Evolutionary conservation across 2,329 filamentous ascomycete genomes (phyloP), one percentile per base, ranked within the genome.

Genomic region (Thielaviopsis musarum): DNA sequence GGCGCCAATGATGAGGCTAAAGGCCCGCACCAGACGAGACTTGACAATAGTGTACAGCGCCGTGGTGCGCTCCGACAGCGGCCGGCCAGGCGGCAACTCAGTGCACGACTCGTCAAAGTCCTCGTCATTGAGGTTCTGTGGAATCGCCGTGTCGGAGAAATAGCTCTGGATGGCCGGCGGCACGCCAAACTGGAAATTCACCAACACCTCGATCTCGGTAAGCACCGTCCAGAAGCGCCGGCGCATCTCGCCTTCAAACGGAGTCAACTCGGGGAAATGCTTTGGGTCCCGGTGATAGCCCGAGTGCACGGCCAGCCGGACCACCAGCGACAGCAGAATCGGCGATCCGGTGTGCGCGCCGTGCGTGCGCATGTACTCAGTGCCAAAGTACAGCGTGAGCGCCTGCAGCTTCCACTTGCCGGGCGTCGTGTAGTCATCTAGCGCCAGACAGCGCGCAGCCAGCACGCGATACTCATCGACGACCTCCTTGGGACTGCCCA

Each of bases 241-340:
- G 1, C 79, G 73, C 66, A 82, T 74, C 66, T 83, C 80, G 0
- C 74, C 71, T 21, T 73, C 70, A 41, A 77, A 72, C 0, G 69
- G 65, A 1, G 75, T 72, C 71, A 78, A 76, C 21, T 72, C 70
- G 6, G 72, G 70, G 3, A 81, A 72, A 60, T 73, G 69, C 30
- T 69, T 71, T 0, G 80, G 79, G 59, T 83, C 80, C 1, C 77
- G 74, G 65, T 83, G 79, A 5, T 82, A 69, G 3, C 80, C 80
- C 73, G 82, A 80, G 59, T 74, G 74, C 65, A 83, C 75, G 57
- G 79, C 80, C 7, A 70, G 63, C 5, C 66, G 66, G 5, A 69
- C 61, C 2, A 64, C 64, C 4, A 67, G 63, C 26, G 64, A 62
- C 19, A 69, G 58, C 7, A 69, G 52, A n/a, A 68, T 66, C 3